Evolutionary conservation across 176 grass and related monocot species (phyloP).

Genomic region (Paspalum notatum): DNA sequence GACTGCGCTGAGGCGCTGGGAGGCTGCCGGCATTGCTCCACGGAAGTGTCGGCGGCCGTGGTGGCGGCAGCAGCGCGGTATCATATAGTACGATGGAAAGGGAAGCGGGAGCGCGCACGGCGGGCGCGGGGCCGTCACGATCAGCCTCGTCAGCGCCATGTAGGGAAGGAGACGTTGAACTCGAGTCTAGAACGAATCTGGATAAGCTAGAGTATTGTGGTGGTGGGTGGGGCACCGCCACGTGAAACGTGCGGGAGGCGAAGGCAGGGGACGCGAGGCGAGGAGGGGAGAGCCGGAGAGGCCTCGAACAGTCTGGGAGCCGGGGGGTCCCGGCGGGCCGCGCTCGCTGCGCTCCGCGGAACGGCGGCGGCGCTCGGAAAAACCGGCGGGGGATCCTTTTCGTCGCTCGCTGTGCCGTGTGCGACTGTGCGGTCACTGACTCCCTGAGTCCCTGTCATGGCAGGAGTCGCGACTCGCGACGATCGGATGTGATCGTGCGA

Average conservation of each 20-base stretch:
- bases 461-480: too few relatives aligned
- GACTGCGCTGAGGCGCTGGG: neutral
- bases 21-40: slow-evolving; percentile 9
- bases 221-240: neutral
- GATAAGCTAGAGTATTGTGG: slow-evolving; percentile 14
- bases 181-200: neutral
- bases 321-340: neutral
- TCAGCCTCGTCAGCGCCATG: slow-evolving; percentile 41
- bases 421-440: too few relatives aligned
- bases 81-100: neutral
- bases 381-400: too few relatives aligned
- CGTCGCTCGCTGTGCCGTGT: too few relatives aligned
- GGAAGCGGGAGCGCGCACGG: neutral
- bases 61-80: neutral
- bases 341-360: neutral
- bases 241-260: neutral
- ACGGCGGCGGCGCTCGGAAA: slow-evolving; percentile 24
- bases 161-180: slow-evolving; percentile 22
- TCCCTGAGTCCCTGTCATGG: too few relatives aligned
- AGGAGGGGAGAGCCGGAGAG: neutral
- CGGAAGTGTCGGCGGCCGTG: neutral
- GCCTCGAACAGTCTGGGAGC: neutral
- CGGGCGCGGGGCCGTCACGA: neutral
- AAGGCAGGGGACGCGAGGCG: too few relatives aligned
- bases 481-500: too few relatives aligned